A percentile compares a stretch with the other conserved stretches of the same genome.
Conservation (phyloP, 352 stramenopile genomes). For the Sclerospora graminicola region DNA sequence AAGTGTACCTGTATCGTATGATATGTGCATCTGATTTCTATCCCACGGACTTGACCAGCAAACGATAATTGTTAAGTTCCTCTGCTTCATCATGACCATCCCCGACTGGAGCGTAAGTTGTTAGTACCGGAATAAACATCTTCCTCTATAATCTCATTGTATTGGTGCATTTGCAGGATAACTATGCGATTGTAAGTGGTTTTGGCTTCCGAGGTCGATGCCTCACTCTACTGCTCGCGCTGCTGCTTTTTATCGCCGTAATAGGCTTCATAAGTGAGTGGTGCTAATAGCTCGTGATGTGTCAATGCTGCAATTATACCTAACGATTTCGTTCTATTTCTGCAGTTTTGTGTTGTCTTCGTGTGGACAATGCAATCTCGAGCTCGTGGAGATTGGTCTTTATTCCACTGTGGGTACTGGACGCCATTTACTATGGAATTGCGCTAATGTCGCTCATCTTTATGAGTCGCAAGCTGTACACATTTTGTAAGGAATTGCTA, state of each 20-base stretch:
- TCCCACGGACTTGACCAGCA: too few relatives aligned
- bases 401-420: constrained; percentile 17
- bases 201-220: constrained; percentile 22
- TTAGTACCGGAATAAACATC: neutral
- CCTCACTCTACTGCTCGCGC: constrained; percentile 14
- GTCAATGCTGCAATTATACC: neutral
- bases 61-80: too few relatives aligned
- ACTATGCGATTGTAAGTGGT: constrained; percentile 15
- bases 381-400: constrained; percentile 12
- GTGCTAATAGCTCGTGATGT: neutral
- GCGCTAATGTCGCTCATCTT: constrained; percentile 12
- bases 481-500: constrained; percentile 44
- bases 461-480: constrained; percentile 13
- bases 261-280: constrained; percentile 14
- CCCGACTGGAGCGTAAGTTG: too few relatives aligned
- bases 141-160: neutral
- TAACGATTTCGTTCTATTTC: neutral
- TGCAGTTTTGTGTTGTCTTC: constrained; percentile 23
- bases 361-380: constrained; percentile 12
- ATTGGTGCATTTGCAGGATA: constrained; percentile 8
- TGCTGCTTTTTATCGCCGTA: constrained; percentile 15
- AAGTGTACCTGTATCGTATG: too few relatives aligned
- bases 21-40: too few relatives aligned
- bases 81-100: too few relatives aligned
- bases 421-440: constrained; percentile 19